These are phyloP conservation scores for Cyclotella choctawhatcheeana DNA, from an alignment of 108 stramenopile genomes.

Conservation along the genomic window DNA sequence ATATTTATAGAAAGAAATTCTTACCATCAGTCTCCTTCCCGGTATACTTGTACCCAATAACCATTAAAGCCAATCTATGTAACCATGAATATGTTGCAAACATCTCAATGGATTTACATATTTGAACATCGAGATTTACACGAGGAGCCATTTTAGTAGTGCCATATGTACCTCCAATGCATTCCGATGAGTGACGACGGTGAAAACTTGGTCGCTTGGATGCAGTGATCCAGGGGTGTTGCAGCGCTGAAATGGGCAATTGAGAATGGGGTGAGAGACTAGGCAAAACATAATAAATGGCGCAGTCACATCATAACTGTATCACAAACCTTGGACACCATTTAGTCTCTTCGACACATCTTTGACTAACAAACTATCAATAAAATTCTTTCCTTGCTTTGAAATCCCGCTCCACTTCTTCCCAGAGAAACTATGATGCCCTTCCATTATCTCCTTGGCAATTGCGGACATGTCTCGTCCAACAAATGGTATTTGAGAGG, in stretches of 20 bases:
- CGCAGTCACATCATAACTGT: background rate
- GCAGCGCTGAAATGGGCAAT: slow-evolving; percentile 13
- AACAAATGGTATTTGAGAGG: slow-evolving; percentile 75
- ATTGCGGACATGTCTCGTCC: slow-evolving; percentile 64
- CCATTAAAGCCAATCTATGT: slow-evolving; percentile 73
- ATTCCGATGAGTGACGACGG: slow-evolving; percentile 39
- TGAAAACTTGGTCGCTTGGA: background rate
- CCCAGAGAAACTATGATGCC: slow-evolving; percentile 59
- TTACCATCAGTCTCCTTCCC: slow-evolving; percentile 56
- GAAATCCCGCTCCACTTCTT: slow-evolving; percentile 66
- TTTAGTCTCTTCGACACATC: slow-evolving; percentile 49
- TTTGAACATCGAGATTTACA: slow-evolving; percentile 39
- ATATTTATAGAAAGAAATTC: background rate
- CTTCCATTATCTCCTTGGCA: slow-evolving; percentile 66
- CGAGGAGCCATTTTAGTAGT: slow-evolving; percentile 47
- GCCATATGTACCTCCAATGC: slow-evolving; percentile 19
- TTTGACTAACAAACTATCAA: slow-evolving; percentile 40
- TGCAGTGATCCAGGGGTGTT: slow-evolving; percentile 45
- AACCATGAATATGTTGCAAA: slow-evolving; percentile 58
- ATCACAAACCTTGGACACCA: slow-evolving; percentile 34
- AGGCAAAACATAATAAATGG: too few species aligned
- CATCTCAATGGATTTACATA: slow-evolving; percentile 51
- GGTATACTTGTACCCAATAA: slow-evolving; percentile 75
- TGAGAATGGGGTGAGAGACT: too few species aligned
- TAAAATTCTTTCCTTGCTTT: slow-evolving; percentile 55